Evolutionary conservation across 805 yeast genomes (phyloP).

Genomic region (Ogataea pini): DNA sequence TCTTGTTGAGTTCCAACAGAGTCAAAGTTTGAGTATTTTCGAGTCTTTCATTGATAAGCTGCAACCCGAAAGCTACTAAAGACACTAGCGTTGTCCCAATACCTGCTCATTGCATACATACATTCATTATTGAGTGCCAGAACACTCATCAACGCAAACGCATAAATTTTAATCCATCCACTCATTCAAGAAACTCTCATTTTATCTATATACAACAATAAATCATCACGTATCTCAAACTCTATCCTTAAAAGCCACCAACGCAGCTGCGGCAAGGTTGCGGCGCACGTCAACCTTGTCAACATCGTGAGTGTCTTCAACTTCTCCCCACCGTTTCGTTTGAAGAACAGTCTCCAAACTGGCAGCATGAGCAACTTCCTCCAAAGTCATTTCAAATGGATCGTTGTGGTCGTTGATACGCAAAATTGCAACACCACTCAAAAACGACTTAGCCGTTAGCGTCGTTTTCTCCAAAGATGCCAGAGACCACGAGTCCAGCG

Average conservation of each 20-base stretch:
- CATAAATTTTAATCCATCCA: neutral
- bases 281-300: conserved; percentile 87
- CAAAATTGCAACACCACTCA: conserved; percentile 73
- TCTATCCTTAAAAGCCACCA: conserved; percentile 42
- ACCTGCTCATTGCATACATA: too few relatives aligned
- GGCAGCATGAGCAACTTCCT: conserved; percentile 74
- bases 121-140: too few relatives aligned
- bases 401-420: conserved; percentile 41
- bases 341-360: conserved; percentile 83
- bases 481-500: conserved; percentile 71
- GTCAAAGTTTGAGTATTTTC: conserved; percentile 9
- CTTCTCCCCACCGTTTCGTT: conserved; percentile 95
- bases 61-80: too few relatives aligned
- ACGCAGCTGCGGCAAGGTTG: conserved; percentile 75
- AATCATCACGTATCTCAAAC: neutral
- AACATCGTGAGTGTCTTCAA: conserved; percentile 98
- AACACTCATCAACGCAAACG: too few relatives aligned
- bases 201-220: conserved; percentile 4
- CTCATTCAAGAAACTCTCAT: too few relatives aligned
- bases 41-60: conserved; percentile 6
- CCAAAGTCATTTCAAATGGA: conserved; percentile 46
- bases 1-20: conserved; percentile 18
- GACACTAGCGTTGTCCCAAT: too few relatives aligned
- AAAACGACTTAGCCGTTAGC: conserved; percentile 78
- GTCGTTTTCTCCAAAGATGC: conserved; percentile 92